Conservation (phyloP, 2,329 filamentous ascomycete species). For the Microdochium trichocladiopsis region DNA sequence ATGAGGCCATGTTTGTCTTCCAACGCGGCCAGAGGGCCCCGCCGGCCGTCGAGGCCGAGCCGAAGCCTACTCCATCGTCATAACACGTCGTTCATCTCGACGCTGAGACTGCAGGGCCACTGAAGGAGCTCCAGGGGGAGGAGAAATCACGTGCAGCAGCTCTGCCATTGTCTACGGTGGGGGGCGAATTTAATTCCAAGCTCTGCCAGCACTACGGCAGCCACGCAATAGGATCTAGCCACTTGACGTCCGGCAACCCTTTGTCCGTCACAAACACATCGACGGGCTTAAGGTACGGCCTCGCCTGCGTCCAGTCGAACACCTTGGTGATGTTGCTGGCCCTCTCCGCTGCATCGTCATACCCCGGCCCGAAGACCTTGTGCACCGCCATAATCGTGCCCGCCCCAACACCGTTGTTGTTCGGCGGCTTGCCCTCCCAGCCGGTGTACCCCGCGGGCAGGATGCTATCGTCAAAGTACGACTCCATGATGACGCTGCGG, state of each 20-base stretch:
- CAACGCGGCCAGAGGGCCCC: slow-evolving; percentile 35
- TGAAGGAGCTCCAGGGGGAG: no score
- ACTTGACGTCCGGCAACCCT: slow-evolving; percentile 10
- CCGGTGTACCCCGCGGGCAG: slow-evolving; percentile 45
- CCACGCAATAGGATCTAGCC: slow-evolving; percentile 10
- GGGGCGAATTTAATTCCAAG: no score
- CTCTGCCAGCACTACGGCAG: background rate
- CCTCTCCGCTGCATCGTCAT: slow-evolving; percentile 19
- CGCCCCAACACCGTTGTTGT: slow-evolving; percentile 19
- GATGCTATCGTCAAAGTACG: slow-evolving; percentile 48
- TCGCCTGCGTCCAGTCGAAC: slow-evolving; percentile 5
- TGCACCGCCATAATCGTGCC: slow-evolving; percentile 51
- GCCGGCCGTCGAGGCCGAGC: background rate
- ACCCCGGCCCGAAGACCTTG: slow-evolving; percentile 42
- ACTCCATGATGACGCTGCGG: slow-evolving; percentile 47
- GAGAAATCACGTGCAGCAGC: no score
- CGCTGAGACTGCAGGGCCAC: no score
- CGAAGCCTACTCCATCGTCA: background rate
- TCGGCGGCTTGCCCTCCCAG: slow-evolving; percentile 33
- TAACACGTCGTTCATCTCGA: no score
- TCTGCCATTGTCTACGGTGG: no score
- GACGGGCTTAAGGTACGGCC: slow-evolving; percentile 8
- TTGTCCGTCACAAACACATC: slow-evolving; percentile 12
- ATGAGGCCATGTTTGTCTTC: slow-evolving; percentile 68
- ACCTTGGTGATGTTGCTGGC: slow-evolving; percentile 10